Conservation (phyloP, 495 filamentous ascomycete species). For the Xanthoparmelia taractica region DNA sequence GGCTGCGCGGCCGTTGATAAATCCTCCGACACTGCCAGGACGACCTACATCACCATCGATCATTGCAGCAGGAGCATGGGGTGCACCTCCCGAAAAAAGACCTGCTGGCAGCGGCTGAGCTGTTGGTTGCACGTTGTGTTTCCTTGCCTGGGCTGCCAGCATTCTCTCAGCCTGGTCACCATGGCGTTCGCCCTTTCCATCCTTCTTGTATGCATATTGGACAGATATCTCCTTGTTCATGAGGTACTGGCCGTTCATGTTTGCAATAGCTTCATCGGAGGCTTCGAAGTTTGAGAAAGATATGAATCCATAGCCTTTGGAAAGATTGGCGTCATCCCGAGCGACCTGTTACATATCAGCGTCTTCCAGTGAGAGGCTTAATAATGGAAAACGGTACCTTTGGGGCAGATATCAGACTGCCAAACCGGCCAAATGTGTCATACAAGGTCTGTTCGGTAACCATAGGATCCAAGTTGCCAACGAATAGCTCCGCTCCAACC, state of each 20-base stretch:
- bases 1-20: slow-evolving; percentile 32
- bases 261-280: slow-evolving; percentile 79
- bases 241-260: slow-evolving; percentile 94
- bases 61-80: slow-evolving; percentile 45
- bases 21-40: slow-evolving; percentile 35
- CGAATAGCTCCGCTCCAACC: slow-evolving; percentile 93
- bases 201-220: slow-evolving; percentile 99
- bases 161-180: slow-evolving; percentile 90
- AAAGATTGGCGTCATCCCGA: slow-evolving; percentile 81
- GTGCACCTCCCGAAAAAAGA: slow-evolving; percentile 39
- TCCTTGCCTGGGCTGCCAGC: slow-evolving; percentile 85
- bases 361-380: neutral
- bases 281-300: slow-evolving; percentile 93
- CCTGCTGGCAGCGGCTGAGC: slow-evolving; percentile 49
- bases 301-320: slow-evolving; percentile 95
- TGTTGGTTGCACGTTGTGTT: slow-evolving; percentile 79
- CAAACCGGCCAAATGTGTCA: slow-evolving; percentile 94
- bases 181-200: slow-evolving; percentile 93
- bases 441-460: slow-evolving; percentile 95
- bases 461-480: slow-evolving; percentile 91
- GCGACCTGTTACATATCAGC: slow-evolving; percentile 53
- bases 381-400: slow-evolving; percentile 46
- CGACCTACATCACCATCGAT: slow-evolving; percentile 45
- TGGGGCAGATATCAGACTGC: slow-evolving; percentile 69
- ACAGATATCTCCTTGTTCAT: slow-evolving; percentile 95